phyloP scores from a whole-genome alignment of 2,329 filamentous ascomycete species.

The Verticillium longisporum region DNA sequence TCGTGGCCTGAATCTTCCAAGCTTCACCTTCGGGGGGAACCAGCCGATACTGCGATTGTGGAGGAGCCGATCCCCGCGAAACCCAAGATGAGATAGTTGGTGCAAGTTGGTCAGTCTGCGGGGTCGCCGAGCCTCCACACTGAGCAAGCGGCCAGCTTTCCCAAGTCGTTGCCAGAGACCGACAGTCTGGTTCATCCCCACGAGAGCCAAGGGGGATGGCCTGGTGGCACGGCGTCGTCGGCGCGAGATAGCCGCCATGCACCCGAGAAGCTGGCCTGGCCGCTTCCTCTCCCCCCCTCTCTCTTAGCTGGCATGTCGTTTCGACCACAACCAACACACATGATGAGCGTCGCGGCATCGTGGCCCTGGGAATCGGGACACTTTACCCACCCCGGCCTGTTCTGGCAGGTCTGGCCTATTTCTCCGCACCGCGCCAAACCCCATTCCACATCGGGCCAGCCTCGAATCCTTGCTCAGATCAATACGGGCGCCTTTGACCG shows the following conservation, averaged over 20 bases:
- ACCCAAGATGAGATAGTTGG: not conserved
- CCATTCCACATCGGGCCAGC: not conserved
- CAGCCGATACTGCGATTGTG: not conserved
- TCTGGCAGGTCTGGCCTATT: not conserved
- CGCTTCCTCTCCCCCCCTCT: too few species aligned
- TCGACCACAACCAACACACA: not conserved
- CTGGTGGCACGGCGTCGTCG: not conserved
- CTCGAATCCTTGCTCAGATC: conserved; percentile 1
- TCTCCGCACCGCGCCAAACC: conserved; percentile 1
- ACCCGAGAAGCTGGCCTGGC: not conserved
- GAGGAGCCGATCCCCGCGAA: not conserved
- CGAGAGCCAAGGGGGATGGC: not conserved
- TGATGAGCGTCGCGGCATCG: not conserved
- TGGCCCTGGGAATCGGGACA: not conserved
- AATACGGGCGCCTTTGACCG: not conserved
- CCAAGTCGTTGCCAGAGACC: not conserved
- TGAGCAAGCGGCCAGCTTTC: not conserved
- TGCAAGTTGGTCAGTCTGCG: not conserved
- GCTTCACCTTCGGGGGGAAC: not conserved
- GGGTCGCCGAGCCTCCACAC: not conserved
- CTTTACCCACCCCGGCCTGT: not conserved
- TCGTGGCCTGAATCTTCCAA: not conserved
- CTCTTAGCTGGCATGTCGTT: not conserved
- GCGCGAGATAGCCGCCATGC: conserved; percentile 1
- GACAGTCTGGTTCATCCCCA: conserved; percentile 2